Base-by-base conservation (phyloP, 176 grass and related monocot genomes). In the Chrysopogon serrulatus region DNA sequence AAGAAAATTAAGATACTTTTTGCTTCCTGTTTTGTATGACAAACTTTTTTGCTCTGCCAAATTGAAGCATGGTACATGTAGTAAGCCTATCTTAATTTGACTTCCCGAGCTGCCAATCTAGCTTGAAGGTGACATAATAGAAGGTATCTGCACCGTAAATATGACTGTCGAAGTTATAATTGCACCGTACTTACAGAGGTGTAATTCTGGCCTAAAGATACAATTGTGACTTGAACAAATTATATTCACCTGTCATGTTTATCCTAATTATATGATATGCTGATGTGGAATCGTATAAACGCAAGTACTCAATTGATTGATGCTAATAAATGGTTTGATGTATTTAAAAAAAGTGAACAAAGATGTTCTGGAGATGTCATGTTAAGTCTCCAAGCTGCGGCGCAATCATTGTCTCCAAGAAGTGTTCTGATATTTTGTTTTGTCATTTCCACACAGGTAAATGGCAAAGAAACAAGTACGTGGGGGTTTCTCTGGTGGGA, bases 401-500 rank as follows among this genome's bases (percentile, higher is more conserved):
- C 13, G 33, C 26, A 40, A 11, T 49, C 48, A 63, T 62, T 62
- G 49, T 86, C 48, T 30, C 53, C 62, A 66, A 73, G n/a, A 59
- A 68, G 62, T 69, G 13, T 62, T 75, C 45, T 74, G 67, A 85
- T 48, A 51, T 28, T 8, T 48, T 71, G 62, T 32, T 71, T 35
- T 71, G 24, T 66, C 21, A 31, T 71, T 77, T 86, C 6, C 6
- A 36, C 39, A 36, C 71, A 98, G 96, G 96, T 5, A 99, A 96
- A 91, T 99, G 96, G 96, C 85, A 89, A 73, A 87, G 93, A 34
- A 89, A 34, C 83, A 99, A 96, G 69, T 99, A 90, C 5, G 96
- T 99, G 3, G 96, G 96, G 6, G 96, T 99, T 59, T 99, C 96
- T 17, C 79, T 99, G 43, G 96, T 99, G 9, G 93, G 89, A 30